phyloP scores from a whole-genome alignment of 805 yeast genomes.

The Candida cerambycidarum region DNA sequence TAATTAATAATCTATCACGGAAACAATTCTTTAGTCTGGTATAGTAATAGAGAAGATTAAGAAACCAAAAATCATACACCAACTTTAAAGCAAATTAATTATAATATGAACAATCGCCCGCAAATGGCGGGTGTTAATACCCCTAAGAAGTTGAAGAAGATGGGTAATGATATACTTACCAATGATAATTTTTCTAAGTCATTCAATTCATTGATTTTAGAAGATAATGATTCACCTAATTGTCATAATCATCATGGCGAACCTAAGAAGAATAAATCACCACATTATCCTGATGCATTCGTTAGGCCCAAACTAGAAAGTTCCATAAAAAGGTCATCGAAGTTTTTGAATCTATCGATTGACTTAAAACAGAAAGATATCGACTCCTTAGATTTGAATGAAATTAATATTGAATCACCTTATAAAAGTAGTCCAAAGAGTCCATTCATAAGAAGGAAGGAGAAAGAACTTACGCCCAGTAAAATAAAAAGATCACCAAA shows the following conservation, averaged over 20 bases:
- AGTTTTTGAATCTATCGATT: slow-evolving; percentile 40
- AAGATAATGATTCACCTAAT: slow-evolving; percentile 1
- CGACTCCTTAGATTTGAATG: slow-evolving; percentile 22
- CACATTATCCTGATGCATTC: slow-evolving; percentile 21
- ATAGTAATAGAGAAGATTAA: too few species aligned
- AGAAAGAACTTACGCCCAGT: slow-evolving; percentile 3
- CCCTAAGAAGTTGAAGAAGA: slow-evolving; percentile 7
- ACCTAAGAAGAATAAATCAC: slow-evolving; percentile 37
- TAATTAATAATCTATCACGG: too few species aligned
- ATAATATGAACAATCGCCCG: slow-evolving; percentile 23
- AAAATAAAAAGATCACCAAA: slow-evolving; percentile 15
- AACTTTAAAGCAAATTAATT: too few species aligned
- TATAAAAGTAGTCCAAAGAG: slow-evolving; percentile 9
- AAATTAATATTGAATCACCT: slow-evolving; percentile 22
- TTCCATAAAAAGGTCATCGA: slow-evolving; percentile 41
- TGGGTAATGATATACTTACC: slow-evolving; percentile 24
- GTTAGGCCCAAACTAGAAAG: slow-evolving; percentile 4
- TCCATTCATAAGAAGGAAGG: neutral
- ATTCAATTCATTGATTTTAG: slow-evolving; percentile 40
- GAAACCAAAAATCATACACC: too few species aligned
- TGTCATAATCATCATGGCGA: slow-evolving; percentile 6
- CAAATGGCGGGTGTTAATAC: slow-evolving; percentile 22
- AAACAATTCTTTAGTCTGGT: too few species aligned
- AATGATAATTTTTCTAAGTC: slow-evolving; percentile 42
- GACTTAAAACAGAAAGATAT: slow-evolving; percentile 17